Conservation (phyloP, 1,284 basidiomycete species). For the Marasmius oreades region DNA sequence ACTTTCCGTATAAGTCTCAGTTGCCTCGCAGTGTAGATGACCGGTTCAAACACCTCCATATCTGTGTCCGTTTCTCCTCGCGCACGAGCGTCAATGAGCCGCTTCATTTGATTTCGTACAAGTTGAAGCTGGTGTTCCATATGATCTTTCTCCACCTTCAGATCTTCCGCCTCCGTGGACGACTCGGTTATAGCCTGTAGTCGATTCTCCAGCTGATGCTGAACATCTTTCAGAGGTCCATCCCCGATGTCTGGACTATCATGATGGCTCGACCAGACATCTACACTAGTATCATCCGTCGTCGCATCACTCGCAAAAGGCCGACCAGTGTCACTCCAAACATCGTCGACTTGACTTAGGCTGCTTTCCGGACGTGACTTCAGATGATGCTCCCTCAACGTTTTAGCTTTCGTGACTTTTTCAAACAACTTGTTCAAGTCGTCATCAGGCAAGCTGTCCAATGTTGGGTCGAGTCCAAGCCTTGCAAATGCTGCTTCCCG, state of each 20-base stretch:
- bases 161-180: constrained; percentile 74
- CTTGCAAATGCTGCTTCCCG: constrained; percentile 86
- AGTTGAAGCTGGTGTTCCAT: constrained; percentile 85
- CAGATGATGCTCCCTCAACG: constrained; percentile 72
- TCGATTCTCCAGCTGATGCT: constrained; percentile 68
- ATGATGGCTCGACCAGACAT: constrained; percentile 54
- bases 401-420: constrained; percentile 90
- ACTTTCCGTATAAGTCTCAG: constrained; percentile 77
- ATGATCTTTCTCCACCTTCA: constrained; percentile 85
- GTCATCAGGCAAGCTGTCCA: constrained; percentile 89
- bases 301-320: constrained; percentile 69
- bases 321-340: constrained; percentile 80
- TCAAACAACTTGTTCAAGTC: constrained; percentile 93
- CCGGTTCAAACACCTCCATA: constrained; percentile 65
- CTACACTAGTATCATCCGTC: constrained; percentile 84
- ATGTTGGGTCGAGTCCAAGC: constrained; percentile 78
- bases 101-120: constrained; percentile 80
- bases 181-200: constrained; percentile 71
- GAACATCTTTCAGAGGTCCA: constrained; percentile 61
- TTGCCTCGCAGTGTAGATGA: constrained; percentile 78
- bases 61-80: constrained; percentile 68
- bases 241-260: constrained; percentile 63
- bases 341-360: constrained; percentile 77
- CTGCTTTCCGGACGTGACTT: constrained; percentile 81
- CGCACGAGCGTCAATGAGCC: constrained; percentile 76